These are phyloP conservation scores for Asparagopsis taxiformis DNA, from an alignment of 31 red algal species.

Conservation along the genomic window DNA sequence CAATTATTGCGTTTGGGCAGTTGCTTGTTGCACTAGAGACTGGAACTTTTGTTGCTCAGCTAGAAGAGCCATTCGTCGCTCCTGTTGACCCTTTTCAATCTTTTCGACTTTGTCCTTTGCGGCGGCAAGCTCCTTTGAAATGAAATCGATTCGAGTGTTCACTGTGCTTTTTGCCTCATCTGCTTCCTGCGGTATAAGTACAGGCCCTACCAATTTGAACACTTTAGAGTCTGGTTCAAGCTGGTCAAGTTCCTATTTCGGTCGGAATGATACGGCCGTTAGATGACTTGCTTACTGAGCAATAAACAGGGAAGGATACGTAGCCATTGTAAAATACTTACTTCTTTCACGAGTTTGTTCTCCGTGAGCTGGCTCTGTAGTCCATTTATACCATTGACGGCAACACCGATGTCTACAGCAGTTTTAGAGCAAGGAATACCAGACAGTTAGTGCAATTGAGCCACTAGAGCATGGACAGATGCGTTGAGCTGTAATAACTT, in stretches of 20 bases:
- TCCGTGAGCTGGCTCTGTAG: constrained; percentile 69
- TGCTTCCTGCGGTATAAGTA: constrained; percentile 63
- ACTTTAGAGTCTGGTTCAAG: constrained; percentile 57
- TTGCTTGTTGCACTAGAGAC: constrained; percentile 51
- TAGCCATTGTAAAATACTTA: constrained; percentile 31
- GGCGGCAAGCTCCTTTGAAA: constrained; percentile 54
- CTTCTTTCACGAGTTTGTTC: constrained; percentile 72
- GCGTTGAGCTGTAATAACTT: too few species aligned
- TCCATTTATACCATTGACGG: constrained; percentile 31
- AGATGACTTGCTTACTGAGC: too few species aligned
- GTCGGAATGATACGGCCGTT: too few species aligned
- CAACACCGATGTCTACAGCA: constrained; percentile 29
- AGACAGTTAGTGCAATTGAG: too few species aligned
- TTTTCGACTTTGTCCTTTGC: constrained; percentile 43
- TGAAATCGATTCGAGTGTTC: constrained; percentile 63
- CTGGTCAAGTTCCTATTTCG: constrained; percentile 60
- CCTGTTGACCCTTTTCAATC: constrained; percentile 56
- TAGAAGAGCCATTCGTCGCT: constrained; percentile 31
- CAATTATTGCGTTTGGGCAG: constrained; percentile 27
- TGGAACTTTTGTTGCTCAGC: constrained; percentile 73
- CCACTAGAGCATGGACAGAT: too few species aligned
- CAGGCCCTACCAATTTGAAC: constrained; percentile 76
- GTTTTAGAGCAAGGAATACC: not conserved
- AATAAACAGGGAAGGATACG: too few species aligned
- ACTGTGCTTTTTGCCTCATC: constrained; percentile 75